Base-by-base conservation (phyloP, 495 filamentous ascomycete species). In the Cercophora scortea region DNA sequence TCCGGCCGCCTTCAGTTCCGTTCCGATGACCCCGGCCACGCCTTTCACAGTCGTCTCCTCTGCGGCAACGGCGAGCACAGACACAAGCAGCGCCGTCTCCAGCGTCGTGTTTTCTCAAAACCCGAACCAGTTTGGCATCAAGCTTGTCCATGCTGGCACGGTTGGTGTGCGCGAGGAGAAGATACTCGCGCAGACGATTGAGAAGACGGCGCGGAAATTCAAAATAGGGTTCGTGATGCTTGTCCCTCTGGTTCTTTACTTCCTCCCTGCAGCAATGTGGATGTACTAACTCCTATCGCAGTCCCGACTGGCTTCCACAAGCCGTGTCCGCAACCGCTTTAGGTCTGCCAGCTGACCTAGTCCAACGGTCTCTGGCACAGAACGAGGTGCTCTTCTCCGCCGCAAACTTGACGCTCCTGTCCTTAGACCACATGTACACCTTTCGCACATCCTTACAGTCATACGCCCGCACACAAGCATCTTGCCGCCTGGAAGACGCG, bases 391-490 rank as follows among this genome's bases (percentile, higher is more conserved):
- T 89, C 50, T 89, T 85, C 71, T 77, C 80, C 32, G 79, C 82
- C n/a, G 83, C 85, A 44, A 83, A 82, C 36, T 68, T 90, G 33
- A 86, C 79, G 1, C 64, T 89, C 33, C 66, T 89, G 0, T 81
- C 79, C 13, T 77, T 89, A 42, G 85, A 90, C 64, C 78, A 83
- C 51, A 71, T 88, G 58, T 88, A 87, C 67, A 87, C 79, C 42
- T 84, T 90, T 71, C 86, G 87, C 59, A 75, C 78, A 34, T 74
- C 80, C 5, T 72, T 88, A 3, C 78, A 79, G 50, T 73, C 78
- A 15, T 79, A 85, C 49, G 63, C 71, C 33, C 76, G 69, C 45
- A 67, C 76, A 36, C 64, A 64, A 8, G 80, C 80, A 16, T 75
- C 72, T 45, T 70, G 75, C 6, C 71, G 74, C 12, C 71, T 87